phyloP scores from a whole-genome alignment of 2,329 filamentous ascomycete genomes.

The Shiraia sp. region DNA sequence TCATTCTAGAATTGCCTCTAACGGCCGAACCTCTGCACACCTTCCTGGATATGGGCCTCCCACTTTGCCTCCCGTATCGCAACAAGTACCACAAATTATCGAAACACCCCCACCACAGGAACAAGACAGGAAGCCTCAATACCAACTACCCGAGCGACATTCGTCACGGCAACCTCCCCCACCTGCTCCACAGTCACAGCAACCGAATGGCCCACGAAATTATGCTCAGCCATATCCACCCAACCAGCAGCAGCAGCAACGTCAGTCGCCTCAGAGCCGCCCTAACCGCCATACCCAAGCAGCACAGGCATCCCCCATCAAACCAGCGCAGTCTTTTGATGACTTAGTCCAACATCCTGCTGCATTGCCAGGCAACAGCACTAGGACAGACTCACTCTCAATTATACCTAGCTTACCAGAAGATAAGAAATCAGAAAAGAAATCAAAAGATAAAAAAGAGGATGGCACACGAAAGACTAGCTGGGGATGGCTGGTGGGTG shows the following conservation, averaged over 20 bases:
- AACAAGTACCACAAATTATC: conserved; percentile 60
- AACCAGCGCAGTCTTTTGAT: conserved; percentile 57
- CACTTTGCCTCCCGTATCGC: conserved; percentile 1
- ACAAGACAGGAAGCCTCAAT: conserved; percentile 34
- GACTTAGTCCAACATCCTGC: conserved; percentile 69
- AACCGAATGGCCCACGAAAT: conserved; percentile 20
- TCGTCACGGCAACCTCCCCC: conserved; percentile 50
- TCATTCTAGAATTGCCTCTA: conserved; percentile 60
- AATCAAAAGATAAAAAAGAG: conserved; percentile 70
- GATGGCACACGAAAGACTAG: conserved; percentile 74
- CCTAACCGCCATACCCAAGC: conserved; percentile 38
- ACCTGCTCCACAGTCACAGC: conserved; percentile 16
- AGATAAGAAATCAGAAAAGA: conserved; percentile 75
- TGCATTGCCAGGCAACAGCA: conserved; percentile 69
- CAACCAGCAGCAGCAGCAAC: conserved; percentile 28
- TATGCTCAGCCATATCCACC: conserved; percentile 12
- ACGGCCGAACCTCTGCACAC: conserved; percentile 59
- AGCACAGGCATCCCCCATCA: conserved; percentile 43
- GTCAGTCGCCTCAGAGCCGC: conserved; percentile 22
- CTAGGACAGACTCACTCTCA: conserved; percentile 74
- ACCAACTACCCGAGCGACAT: conserved; percentile 56
- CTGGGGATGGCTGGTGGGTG: conserved; percentile 75
- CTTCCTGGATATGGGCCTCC: conserved; percentile 51
- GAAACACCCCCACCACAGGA: conserved; percentile 61
- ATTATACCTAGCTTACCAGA: conserved; percentile 75